Base-by-base conservation (phyloP, 2,329 filamentous ascomycete species). In the Exophiala viscosa region DNA sequence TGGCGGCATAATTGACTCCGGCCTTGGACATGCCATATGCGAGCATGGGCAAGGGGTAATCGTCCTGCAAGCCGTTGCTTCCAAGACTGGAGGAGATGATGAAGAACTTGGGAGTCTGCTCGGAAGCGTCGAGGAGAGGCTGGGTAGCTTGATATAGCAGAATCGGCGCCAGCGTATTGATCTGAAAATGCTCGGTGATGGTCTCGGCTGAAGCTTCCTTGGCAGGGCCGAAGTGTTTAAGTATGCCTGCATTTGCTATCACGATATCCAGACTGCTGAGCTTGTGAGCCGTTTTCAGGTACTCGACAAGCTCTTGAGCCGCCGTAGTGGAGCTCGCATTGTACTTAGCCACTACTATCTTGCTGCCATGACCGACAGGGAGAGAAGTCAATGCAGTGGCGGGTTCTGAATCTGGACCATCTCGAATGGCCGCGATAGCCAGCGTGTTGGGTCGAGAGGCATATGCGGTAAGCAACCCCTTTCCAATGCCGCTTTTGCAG, bases 171-270 rank as follows among this genome's bases (percentile, higher is more conserved):
- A 69, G 52, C 9, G 69, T 60, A 57, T 81, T 81, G 40, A 74
- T 59, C 0, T 70, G 60, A 38, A 77, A 61, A 58, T 76, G 70
- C 1, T 65, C 60, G 2, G 60, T 35, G 36, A 78, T 50, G 17
- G 74, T 69, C 4, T 65, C 63, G 6, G 70, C 61, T 11, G 71
- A 65, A 17, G 67, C 66, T 9, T 68, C 65, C 2, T 60, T 51
- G 1, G 72, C 67, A 0, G 60, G 57, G 0, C 68, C 68, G 34
- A 60, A 73, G 13, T 59, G 45, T 3, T 66, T 64, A 3, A 62
- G 61, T 11, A 76, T 70, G 17, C 72, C 77, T 0, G 78, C 77
- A 59, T 80, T 80, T 40, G 76, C 73, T 48, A 81, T 72, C 3
- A 80, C 71, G 5, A 77, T 63, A 53, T 79, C 76, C 1, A 79